Conservation (phyloP, 2,329 filamentous ascomycete species). For the Parastagonospora nodorum region DNA sequence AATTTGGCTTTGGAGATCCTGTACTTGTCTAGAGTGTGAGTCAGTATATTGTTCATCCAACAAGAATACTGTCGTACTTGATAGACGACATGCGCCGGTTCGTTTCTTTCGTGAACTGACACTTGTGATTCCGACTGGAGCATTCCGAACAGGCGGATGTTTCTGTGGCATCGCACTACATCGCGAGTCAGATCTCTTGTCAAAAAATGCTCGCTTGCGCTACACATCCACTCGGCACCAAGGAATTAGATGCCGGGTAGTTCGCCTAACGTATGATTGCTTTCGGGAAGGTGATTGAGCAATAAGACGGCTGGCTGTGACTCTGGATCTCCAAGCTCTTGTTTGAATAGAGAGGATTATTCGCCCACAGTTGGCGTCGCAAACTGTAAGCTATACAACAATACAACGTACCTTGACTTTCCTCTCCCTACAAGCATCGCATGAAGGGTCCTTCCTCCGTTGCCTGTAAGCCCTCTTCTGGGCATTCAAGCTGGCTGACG, state of each 20-base stretch:
- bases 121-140: constrained; percentile 93
- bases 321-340: too few species aligned
- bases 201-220: background rate
- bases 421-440: constrained; percentile 90
- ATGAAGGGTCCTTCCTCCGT: constrained; percentile 93
- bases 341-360: too few species aligned
- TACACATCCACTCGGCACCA: too few species aligned
- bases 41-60: constrained; percentile 8
- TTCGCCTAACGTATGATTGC: too few species aligned
- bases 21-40: constrained; percentile 72
- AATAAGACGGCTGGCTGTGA: too few species aligned
- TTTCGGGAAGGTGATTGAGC: too few species aligned
- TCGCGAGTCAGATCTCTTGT: constrained; percentile 15
- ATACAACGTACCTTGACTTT: constrained; percentile 63
- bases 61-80: constrained; percentile 61
- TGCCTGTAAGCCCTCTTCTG: constrained; percentile 96
- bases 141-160: constrained; percentile 97
- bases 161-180: constrained; percentile 89
- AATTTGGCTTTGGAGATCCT: constrained; percentile 93
- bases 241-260: too few species aligned
- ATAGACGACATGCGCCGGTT: constrained; percentile 99
- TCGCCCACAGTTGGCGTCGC: background rate
- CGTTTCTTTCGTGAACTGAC: constrained; percentile 98
- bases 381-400: background rate
- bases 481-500: constrained; percentile 63